Percentiles rank a stretch among this genome's conserved stretches.
These are phyloP conservation scores for Amanita inopinata DNA, from an alignment of 768 basidiomycete genomes.

Conservation along the genomic window DNA sequence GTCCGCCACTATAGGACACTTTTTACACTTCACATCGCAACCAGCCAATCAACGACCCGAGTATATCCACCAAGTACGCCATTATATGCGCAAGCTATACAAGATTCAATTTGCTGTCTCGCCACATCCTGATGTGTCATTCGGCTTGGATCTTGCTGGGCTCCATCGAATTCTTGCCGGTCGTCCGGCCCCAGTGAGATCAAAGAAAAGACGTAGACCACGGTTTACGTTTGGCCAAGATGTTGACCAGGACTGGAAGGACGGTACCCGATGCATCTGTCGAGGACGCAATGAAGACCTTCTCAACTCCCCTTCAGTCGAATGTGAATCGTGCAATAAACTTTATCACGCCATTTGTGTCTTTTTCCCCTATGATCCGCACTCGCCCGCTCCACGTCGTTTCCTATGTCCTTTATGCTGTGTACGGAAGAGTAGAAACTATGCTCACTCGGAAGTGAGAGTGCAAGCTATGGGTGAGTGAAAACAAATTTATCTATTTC, in stretches of 20 bases:
- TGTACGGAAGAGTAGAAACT: conserved; percentile 60
- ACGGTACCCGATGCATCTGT: conserved; percentile 76
- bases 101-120: conserved; percentile 86
- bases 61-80: conserved; percentile 74
- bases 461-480: conserved; percentile 42
- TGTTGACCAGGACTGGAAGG: conserved; percentile 59
- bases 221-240: conserved; percentile 73
- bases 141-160: conserved; percentile 74
- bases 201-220: conserved; percentile 48
- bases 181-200: conserved; percentile 38
- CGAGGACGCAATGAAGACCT: conserved; percentile 57
- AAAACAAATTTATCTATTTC: conserved; percentile 4
- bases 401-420: conserved; percentile 75
- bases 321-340: conserved; percentile 57
- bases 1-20: conserved; percentile 67
- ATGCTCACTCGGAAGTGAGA: conserved; percentile 68
- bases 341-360: conserved; percentile 71
- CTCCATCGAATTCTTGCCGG: conserved; percentile 74
- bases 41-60: conserved; percentile 64
- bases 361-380: conserved; percentile 48
- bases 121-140: conserved; percentile 71
- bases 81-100: conserved; percentile 86
- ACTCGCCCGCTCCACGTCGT: conserved; percentile 17
- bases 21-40: conserved; percentile 63
- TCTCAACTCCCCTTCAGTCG: conserved; percentile 50